A percentile compares a stretch with the other conserved stretches of the same genome.
These are phyloP conservation scores for Didymella lethalis DNA, from an alignment of 2,329 filamentous ascomycete genomes.

Conservation along the genomic window DNA sequence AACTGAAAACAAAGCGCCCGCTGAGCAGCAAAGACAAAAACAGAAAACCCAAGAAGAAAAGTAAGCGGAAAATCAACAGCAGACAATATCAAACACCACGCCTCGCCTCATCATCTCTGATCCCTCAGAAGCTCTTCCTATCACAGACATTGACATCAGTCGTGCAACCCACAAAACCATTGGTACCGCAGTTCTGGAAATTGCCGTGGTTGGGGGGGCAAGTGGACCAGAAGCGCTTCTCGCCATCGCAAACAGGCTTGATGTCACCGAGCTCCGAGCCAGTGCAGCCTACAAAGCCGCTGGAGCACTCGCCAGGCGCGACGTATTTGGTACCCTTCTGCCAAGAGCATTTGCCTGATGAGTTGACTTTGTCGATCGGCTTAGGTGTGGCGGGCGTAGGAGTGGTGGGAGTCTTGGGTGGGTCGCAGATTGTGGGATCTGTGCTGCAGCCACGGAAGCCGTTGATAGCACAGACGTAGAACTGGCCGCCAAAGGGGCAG, in stretches of 20 bases:
- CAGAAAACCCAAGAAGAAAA: no score
- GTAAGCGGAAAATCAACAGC: no score
- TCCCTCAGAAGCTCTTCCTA: not conserved
- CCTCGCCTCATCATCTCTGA: no score
- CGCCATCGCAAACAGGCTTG: not conserved
- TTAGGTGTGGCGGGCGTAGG: not conserved
- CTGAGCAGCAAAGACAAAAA: no score
- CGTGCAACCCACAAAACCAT: conserved; percentile 3
- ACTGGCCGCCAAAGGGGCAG: not conserved
- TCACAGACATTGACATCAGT: not conserved
- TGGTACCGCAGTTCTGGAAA: not conserved
- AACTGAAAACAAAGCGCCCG: no score
- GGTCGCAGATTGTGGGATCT: not conserved
- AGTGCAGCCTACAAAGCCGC: conserved; percentile 4
- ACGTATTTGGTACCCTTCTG: conserved; percentile 1
- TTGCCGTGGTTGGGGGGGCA: not conserved
- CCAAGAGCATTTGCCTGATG: not conserved
- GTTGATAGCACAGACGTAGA: conserved; percentile 1
- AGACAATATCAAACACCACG: no score
- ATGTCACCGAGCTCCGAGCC: not conserved
- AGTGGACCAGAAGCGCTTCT: conserved; percentile 1
- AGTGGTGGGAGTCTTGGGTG: not conserved
- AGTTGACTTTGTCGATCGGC: not conserved
- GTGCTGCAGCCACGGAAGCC: conserved; percentile 1
- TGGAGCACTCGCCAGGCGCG: not conserved